Conservation (phyloP, 306 rosid species). For the Lathyrus tuberosus region DNA sequence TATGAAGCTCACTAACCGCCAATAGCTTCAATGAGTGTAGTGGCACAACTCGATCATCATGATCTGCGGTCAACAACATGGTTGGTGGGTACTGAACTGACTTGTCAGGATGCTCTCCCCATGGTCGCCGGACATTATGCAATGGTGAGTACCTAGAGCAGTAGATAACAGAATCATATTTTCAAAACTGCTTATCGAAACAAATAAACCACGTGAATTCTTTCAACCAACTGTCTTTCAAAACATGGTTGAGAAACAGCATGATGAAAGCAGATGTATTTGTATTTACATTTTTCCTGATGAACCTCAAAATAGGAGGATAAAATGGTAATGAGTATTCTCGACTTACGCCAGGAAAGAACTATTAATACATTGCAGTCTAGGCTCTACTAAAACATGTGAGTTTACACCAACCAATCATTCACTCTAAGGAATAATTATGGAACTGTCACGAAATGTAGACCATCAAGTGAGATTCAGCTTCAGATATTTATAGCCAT, state of each 20-base stretch:
- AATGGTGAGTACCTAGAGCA: slow-evolving; percentile 88
- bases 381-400: not conserved
- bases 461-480: not conserved
- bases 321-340: slow-evolving; percentile 6
- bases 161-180: slow-evolving; percentile 9
- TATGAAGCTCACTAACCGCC: slow-evolving; percentile 66
- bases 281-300: not conserved
- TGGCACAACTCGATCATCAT: slow-evolving; percentile 97
- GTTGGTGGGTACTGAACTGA: slow-evolving; percentile 82
- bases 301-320: slow-evolving; percentile 18
- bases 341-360: not conserved
- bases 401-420: not conserved
- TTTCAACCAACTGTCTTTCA: slow-evolving; percentile 8
- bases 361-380: not conserved
- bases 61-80: slow-evolving; percentile 96
- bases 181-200: slow-evolving; percentile 8
- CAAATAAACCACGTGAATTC: slow-evolving; percentile 15
- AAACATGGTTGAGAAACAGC: slow-evolving; percentile 20
- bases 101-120: slow-evolving; percentile 67
- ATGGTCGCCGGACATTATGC: slow-evolving; percentile 90
- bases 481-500: not conserved
- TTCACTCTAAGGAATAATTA: not conserved
- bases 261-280: not conserved
- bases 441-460: not conserved
- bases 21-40: slow-evolving; percentile 82